Conservation (phyloP, 192 early-diverging fungal genomes). For the Ambispora gerdemannii region DNA sequence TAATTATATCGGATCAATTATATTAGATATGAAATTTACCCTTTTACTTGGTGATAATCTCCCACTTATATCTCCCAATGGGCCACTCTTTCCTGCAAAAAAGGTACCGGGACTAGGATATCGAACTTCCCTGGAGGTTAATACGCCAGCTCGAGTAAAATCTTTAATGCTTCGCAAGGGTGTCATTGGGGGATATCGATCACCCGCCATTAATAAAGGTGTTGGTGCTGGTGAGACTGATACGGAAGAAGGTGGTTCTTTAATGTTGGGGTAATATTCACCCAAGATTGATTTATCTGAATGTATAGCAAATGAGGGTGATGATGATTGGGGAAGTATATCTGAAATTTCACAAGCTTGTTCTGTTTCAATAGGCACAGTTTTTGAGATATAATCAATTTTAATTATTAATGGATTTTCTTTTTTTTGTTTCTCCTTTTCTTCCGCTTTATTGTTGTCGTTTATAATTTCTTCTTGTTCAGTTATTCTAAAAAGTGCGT, state of each 20-base stretch:
- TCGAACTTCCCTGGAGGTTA: background rate
- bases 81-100: background rate
- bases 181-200: background rate
- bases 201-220: background rate
- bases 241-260: background rate
- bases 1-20: background rate
- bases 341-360: background rate
- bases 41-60: background rate
- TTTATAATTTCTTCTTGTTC: constrained; percentile 11
- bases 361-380: background rate
- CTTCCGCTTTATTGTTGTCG: background rate
- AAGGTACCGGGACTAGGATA: constrained; percentile 15
- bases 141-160: background rate
- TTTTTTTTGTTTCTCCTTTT: background rate
- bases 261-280: background rate
- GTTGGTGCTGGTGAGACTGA: background rate
- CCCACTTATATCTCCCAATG: constrained; percentile 18
- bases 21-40: constrained; percentile 4
- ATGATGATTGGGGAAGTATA: background rate
- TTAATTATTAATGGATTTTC: background rate
- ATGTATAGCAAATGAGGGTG: constrained; percentile 3
- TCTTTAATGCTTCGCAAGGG: background rate
- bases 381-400: background rate
- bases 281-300: constrained; percentile 18
- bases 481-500: constrained; percentile 7